Base-by-base conservation (phyloP, 768 basidiomycete species). In the Trametes cubensis region DNA sequence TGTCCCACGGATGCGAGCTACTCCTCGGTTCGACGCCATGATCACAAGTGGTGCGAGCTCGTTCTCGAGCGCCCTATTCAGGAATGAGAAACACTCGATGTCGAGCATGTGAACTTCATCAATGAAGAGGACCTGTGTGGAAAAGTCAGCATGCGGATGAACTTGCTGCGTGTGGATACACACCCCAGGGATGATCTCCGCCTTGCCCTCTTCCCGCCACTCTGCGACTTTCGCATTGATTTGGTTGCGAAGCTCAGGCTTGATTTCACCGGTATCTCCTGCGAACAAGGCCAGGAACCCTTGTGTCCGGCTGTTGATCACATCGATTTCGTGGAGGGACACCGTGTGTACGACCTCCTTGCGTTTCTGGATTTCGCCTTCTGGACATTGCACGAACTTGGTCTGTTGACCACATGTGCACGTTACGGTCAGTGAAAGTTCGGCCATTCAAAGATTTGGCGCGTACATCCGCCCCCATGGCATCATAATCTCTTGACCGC, bases 31-130 rank as follows among this genome's bases (percentile, higher is more conserved):
- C 48, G 92, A 94, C 1, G 96, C 96, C 96, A 99, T 98, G 69
- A 99, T 94, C 40, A 99, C 96, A 55, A 98, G 79, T 1, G 96
- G 96, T 1, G 96, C 88, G 0, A 98, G 81, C 64, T 96, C 95
- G 62, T 88, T 88, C 73, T 99, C 96, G 50, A 99, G 81, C 2
- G 96, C 96, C 38, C 96, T 87, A 74, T 99, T 99, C 62, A 99
- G 81, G 83, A 95, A 99, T 7, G 95, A 97, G 81, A 98, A 98
- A 72, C 96, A 98, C 74, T 98, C 96, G 64, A 99, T 98, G 74
- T 99, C 96, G 66, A 99, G 87, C 96, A 99, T 99, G 81, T 98
- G 96, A 14, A 98, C 96, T 77, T 98, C 96, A 76, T 98, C 96
- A 68, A 98, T 97, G 80, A 98, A 98, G 14, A 97, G 80, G n/a